Percentiles rank a stretch among this genome's conserved stretches.
Conservation (phyloP, 2,329 filamentous ascomycete genomes). For the Sporothrix variecibatus region DNA sequence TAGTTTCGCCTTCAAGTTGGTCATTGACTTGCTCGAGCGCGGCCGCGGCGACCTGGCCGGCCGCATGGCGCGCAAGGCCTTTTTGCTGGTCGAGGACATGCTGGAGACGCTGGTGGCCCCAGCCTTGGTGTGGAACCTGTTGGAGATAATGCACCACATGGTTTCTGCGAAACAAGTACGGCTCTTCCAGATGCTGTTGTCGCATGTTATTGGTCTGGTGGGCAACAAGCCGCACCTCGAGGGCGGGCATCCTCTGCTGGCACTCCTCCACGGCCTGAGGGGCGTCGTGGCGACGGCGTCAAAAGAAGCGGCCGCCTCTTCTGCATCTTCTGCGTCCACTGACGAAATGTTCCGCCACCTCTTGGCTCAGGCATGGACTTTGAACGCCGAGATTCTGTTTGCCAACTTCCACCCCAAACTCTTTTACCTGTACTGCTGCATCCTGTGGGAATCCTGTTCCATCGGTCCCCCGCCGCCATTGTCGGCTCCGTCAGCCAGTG, state of each 20-base stretch:
- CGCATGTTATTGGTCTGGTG: not conserved
- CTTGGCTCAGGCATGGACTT: conserved; percentile 30
- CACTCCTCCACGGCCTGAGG: conserved; percentile 22
- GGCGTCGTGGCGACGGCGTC: conserved; percentile 17
- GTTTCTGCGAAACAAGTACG: not conserved
- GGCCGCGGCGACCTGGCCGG: conserved; percentile 32
- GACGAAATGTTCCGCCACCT: not conserved
- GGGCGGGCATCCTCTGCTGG: not conserved
- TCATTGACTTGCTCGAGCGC: conserved; percentile 27
- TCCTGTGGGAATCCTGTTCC: conserved; percentile 31
- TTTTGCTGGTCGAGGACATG: conserved; percentile 32
- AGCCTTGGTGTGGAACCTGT: not conserved
- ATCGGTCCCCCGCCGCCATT: not conserved
- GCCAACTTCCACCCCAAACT: conserved; percentile 25
- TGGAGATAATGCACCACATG: conserved; percentile 14
- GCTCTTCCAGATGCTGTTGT: conserved; percentile 18
- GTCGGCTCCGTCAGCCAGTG: conserved; percentile 9
- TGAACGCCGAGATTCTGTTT: conserved; percentile 31
- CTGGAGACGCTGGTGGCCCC: conserved; percentile 28
- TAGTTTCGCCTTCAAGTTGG: conserved; percentile 30
- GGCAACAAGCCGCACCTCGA: not conserved
- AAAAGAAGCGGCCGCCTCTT: not conserved
- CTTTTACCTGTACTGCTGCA: conserved; percentile 29
- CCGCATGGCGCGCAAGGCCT: conserved; percentile 32
- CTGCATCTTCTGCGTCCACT: not conserved